Base-by-base conservation (phyloP, 768 basidiomycete genomes). In the Grammothele lineata region DNA sequence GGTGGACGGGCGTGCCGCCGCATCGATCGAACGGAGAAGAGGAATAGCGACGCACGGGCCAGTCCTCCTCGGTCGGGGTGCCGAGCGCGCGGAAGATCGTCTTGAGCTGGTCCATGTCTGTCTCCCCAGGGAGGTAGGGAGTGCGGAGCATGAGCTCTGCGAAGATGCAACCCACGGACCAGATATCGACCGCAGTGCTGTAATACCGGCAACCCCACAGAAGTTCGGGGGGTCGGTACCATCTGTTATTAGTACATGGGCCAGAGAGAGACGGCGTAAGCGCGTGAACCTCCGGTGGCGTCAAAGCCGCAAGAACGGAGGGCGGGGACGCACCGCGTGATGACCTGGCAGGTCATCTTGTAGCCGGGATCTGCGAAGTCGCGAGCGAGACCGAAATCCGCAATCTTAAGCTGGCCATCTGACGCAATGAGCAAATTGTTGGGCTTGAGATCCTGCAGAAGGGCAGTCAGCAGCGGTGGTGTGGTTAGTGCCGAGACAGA, bases 321-420 rank as follows among this genome's bases (percentile, higher is more conserved):
- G 17, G 34, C 26, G 2, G 17, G 10, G n/a, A 65, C 80, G 43
- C 41, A 94, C 92, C 92, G 77, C 15, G 96, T 99, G 67, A 99
- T 97, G 51, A 99, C 95, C 62, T 97, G 93, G 58, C 86, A 90
- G 0, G 96, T 97, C 96, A 99, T 98, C 66, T 92, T 92, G 61
- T 86, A 85, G 3, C 86, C 87, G 21, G 94, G 92, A 58, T 98
- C 96, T 14, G 88, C 91, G 65, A 87, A 95, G 70, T 99, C 96
- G 47, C 96, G 73, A 21, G 96, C 96, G 7, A 99, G 79, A 77
- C 96, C 96, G 65, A 99, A 99, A 80, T 99, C 96, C 11, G 96
- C 96, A 38, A 99, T 79, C 69, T 99, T 99, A 55, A 98, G 83
- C 43, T 89, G 83, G 0, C 96, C 96, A 42, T 91, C 80, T 0